Conservation (phyloP, 2,329 filamentous ascomycete species). For the Chaetomiaceae sp. region DNA sequence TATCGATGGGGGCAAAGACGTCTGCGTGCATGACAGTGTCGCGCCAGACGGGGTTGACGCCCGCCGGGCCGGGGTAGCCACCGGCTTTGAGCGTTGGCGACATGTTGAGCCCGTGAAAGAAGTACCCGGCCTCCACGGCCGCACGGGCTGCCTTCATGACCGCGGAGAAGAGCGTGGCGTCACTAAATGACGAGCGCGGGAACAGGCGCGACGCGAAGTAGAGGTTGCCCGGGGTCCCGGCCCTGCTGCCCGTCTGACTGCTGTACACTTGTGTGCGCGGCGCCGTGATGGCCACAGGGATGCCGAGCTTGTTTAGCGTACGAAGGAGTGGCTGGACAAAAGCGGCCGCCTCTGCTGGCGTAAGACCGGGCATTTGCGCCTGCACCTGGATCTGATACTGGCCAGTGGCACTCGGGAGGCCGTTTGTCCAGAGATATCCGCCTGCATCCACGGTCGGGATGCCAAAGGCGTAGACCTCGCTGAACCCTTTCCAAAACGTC, state of each 20-base stretch:
- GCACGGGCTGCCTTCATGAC: slow-evolving; percentile 30
- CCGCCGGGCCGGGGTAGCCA: slow-evolving; percentile 19
- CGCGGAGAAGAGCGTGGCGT: slow-evolving; percentile 24
- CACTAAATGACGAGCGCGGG: slow-evolving; percentile 31
- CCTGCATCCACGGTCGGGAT: slow-evolving; percentile 32
- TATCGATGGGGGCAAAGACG: slow-evolving; percentile 17
- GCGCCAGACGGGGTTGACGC: slow-evolving; percentile 22
- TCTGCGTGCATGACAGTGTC: slow-evolving; percentile 22
- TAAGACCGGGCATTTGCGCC: slow-evolving; percentile 33
- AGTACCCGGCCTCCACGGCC: slow-evolving; percentile 33
- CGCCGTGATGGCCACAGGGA: slow-evolving; percentile 26
- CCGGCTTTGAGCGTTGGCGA: slow-evolving; percentile 23
- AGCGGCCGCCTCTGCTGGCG: slow-evolving; percentile 19
- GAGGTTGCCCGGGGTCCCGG: slow-evolving; percentile 11
- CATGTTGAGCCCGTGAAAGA: slow-evolving; percentile 35
- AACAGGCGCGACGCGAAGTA: slow-evolving; percentile 33
- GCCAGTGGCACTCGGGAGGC: slow-evolving; percentile 25
- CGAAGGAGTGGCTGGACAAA: slow-evolving; percentile 29
- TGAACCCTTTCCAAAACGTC: slow-evolving; percentile 32
- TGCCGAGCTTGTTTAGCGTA: slow-evolving; percentile 30
- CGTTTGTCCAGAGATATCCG: slow-evolving; percentile 33
- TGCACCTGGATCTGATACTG: slow-evolving; percentile 30
- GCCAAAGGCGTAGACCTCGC: slow-evolving; percentile 32
- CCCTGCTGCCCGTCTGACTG: slow-evolving; percentile 1
- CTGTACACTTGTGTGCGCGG: slow-evolving; percentile 10